Evolutionary conservation across 2,329 filamentous ascomycete genomes (phyloP).

Genomic region (Bimuria novae-zelandiae): DNA sequence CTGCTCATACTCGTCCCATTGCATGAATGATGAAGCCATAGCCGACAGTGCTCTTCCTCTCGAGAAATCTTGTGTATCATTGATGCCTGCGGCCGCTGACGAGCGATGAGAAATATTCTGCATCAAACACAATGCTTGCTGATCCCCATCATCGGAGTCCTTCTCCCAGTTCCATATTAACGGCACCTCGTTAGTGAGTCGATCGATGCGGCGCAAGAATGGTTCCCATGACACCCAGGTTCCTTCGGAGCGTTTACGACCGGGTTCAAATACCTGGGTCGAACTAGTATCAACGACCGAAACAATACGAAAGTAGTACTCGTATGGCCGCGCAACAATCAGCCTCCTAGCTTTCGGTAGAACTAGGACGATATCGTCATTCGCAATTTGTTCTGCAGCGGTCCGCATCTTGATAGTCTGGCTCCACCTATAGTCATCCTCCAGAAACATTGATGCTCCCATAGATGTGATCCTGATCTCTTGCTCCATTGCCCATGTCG

Average conservation of each 20-base stretch:
- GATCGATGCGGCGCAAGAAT: neutral
- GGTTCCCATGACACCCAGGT: neutral
- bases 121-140: neutral
- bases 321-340: neutral
- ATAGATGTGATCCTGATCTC: neutral
- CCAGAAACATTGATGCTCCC: neutral
- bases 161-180: conserved; percentile 5
- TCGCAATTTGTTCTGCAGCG: neutral
- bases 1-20: neutral
- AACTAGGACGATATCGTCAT: neutral
- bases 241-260: neutral
- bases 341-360: neutral
- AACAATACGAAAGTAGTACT: neutral
- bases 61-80: neutral
- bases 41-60: neutral
- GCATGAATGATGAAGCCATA: neutral
- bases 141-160: neutral
- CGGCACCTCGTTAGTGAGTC: neutral
- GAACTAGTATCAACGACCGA: neutral
- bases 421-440: neutral
- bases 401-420: neutral
- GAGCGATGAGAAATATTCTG: no score
- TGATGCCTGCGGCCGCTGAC: no score
- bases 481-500: neutral
- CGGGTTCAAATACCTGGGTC: neutral